phyloP scores from a whole-genome alignment of 345 rosid genomes.

The Barbarea vulgaris region DNA sequence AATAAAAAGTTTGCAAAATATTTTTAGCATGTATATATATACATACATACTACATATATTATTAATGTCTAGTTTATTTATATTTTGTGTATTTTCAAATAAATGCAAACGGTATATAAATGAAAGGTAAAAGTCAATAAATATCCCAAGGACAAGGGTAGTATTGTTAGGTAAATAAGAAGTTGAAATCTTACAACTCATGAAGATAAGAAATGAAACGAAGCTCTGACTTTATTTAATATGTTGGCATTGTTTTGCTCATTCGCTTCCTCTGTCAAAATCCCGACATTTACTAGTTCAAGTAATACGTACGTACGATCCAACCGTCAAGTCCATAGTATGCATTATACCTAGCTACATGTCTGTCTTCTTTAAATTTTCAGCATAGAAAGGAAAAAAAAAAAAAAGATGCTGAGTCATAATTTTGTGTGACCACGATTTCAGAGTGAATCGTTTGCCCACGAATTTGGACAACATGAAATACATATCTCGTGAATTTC shows the following conservation, averaged over 20 bases:
- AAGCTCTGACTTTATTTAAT: conserved; percentile 31
- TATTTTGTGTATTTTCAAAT: too few species aligned
- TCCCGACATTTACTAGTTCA: conserved; percentile 40
- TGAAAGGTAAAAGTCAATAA: conserved; percentile 30
- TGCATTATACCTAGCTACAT: conserved; percentile 39
- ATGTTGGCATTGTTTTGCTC: conserved; percentile 38
- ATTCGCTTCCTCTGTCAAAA: conserved; percentile 37
- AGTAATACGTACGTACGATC: conserved; percentile 41
- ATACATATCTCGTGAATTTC: conserved; percentile 43
- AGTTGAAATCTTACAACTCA: conserved; percentile 21
- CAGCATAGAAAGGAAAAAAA: background rate
- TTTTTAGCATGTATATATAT: too few species aligned
- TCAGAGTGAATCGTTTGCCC: conserved; percentile 36
- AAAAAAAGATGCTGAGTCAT: conserved; percentile 23
- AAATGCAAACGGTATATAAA: too few species aligned
- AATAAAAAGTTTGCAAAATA: too few species aligned
- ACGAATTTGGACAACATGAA: conserved; percentile 35
- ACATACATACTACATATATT: too few species aligned
- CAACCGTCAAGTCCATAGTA: conserved; percentile 39
- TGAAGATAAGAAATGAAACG: conserved; percentile 8
- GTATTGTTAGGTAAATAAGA: conserved; percentile 26
- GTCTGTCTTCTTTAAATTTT: conserved; percentile 16
- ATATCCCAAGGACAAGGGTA: conserved; percentile 25
- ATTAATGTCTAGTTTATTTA: too few species aligned
- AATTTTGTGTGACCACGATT: conserved; percentile 21